These are phyloP conservation scores for Triticum turgidum DNA, from an alignment of 176 grass and related monocot genomes.

Conservation along the genomic window DNA sequence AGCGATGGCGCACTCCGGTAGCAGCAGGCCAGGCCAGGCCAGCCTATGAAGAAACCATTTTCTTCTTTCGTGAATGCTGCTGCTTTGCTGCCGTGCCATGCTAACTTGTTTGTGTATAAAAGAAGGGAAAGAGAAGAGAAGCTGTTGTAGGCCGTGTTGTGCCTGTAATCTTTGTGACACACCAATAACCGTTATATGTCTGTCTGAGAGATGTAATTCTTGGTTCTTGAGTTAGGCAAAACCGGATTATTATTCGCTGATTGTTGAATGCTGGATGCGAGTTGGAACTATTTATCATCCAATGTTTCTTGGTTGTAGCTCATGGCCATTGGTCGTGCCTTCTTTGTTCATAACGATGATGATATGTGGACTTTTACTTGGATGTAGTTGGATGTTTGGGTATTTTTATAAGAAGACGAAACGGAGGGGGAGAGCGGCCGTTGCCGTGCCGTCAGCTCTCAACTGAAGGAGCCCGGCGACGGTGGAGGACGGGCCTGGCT, in stretches of 20 bases:
- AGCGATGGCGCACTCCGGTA: not conserved
- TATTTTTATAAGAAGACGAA: not conserved
- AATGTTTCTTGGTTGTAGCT: not conserved
- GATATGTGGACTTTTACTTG: not conserved
- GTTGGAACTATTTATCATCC: not conserved
- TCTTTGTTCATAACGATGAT: not conserved
- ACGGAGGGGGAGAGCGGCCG: not conserved
- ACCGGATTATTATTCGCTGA: not conserved
- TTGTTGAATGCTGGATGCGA: not conserved
- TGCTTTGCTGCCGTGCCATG: not conserved
- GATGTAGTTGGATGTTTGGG: not conserved
- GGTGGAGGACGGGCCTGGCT: not conserved
- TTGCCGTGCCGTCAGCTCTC: not conserved
- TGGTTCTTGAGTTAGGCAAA: conserved; percentile 5
- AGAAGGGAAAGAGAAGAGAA: not conserved
- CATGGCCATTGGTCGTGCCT: not conserved
- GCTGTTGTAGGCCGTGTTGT: conserved; percentile 29
- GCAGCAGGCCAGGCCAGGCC: not conserved
- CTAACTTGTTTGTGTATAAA: conserved; percentile 9
- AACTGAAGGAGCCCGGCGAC: not conserved
- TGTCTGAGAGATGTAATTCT: not conserved
- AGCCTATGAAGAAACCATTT: conserved; percentile 5
- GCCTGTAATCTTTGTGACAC: not conserved
- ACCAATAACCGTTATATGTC: conserved; percentile 3
- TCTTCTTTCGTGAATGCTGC: not conserved